Percentiles rank a stretch among this genome's conserved stretches.
Conservation (phyloP, 2,329 filamentous ascomycete species). For the Bipolaris zeicola region DNA sequence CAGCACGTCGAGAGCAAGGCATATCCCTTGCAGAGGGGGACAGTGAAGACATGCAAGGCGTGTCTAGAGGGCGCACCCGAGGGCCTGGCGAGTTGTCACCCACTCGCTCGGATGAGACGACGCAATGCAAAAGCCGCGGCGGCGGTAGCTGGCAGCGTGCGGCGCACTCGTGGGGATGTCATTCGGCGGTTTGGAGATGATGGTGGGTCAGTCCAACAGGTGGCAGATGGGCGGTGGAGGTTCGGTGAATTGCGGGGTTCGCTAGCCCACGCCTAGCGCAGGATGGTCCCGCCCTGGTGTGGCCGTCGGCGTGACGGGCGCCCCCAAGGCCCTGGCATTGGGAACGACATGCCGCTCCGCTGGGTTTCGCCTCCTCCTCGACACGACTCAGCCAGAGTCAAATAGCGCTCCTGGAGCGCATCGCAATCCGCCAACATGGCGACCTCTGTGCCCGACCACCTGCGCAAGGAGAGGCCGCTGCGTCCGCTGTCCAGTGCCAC, state of each 20-base stretch:
- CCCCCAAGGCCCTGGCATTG: conserved; percentile 25
- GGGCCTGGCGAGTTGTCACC: conserved; percentile 11
- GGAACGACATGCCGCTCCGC: conserved; percentile 25
- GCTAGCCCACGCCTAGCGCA: conserved; percentile 16
- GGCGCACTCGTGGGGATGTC: conserved; percentile 12
- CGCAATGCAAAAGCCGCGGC: conserved; percentile 7
- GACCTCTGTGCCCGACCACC: conserved; percentile 7
- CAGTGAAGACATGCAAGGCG: conserved; percentile 6
- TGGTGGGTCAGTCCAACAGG: conserved; percentile 16
- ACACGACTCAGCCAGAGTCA: conserved; percentile 17
- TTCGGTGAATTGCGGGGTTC: conserved; percentile 16
- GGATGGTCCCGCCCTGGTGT: conserved; percentile 17
- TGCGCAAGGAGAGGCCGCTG: conserved; percentile 16
- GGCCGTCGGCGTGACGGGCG: conserved; percentile 19
- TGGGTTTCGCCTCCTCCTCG: conserved; percentile 24
- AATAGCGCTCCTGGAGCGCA: conserved; percentile 7
- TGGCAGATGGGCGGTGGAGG: conserved; percentile 19
- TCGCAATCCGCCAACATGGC: conserved; percentile 14
- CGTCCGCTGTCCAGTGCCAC: conserved; percentile 27
- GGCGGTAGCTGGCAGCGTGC: conserved; percentile 9
- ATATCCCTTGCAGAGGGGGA: neutral
- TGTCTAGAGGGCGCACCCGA: conserved; percentile 12
- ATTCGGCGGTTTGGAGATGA: conserved; percentile 12
- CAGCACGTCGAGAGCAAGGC: neutral
- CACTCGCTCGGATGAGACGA: conserved; percentile 14